Evolutionary conservation across 768 basidiomycete species (phyloP), one percentile per base, ranked within the genome.

Genomic region (Galerina marginata): DNA sequence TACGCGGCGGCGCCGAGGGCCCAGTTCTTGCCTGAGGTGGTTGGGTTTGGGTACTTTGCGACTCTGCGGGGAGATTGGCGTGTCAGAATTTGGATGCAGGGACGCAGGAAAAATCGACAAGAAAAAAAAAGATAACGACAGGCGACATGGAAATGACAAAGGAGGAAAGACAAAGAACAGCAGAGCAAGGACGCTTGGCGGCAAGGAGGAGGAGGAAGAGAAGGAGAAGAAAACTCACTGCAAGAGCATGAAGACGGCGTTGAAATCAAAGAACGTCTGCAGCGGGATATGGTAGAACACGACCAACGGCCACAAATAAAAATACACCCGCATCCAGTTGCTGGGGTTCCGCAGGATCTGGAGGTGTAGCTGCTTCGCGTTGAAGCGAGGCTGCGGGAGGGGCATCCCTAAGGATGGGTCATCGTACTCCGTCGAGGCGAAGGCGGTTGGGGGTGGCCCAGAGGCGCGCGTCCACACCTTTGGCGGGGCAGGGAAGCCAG

Each of bases 231-330:
- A n/a, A 53, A 88, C 93, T 78, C 69, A 95, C 93, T 93, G 87
- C 43, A 94, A 71, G 66, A 95, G 72, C 65, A 94, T 87, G 76
- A 87, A 96, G 64, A 90, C 87, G 66, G 89, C 87, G 72, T 95
- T 95, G 73, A 95, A 93, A 70, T 96, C 95, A 72, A 96, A 88
- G 70, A 90, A 95, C 0, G 89, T 87, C 72, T 95, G 93, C 9
- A 92, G 71, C 25, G 86, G 86, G 42, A 93, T 75, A 69, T 92
- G 89, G 16, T 84, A 86, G 71, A 93, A 86, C 6, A 86, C 81
- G 63, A 93, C 72, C 14, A 93, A 42, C n/a, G 89, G 90, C 70
- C 85, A 87, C 37, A 90, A 69, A 68, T 85, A 88, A 74, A 86
- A 93, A 72, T 87, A 87, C 47, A 89, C 67, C 64, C 77, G 84